These are phyloP conservation scores for Ramalina intermedia DNA, from an alignment of 495 filamentous ascomycete genomes.

Conservation along the genomic window DNA sequence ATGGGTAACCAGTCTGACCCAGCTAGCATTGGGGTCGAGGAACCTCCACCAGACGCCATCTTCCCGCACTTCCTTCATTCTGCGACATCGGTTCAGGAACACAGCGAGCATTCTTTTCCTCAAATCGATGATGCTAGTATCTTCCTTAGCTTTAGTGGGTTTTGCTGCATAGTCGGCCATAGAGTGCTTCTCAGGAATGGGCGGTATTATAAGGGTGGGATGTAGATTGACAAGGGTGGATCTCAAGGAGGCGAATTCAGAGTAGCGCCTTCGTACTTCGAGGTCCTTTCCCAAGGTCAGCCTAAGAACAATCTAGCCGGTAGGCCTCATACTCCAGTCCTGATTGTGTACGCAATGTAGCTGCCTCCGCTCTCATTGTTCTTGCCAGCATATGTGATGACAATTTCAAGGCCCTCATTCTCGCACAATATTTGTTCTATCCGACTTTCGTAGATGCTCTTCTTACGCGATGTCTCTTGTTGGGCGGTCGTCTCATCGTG, in stretches of 20 bases:
- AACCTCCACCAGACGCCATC: conserved; percentile 98
- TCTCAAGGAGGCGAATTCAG: conserved; percentile 87
- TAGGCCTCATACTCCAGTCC: conserved; percentile 60
- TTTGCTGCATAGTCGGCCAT: conserved; percentile 98
- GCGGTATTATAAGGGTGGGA: conserved; percentile 86
- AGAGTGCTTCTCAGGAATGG: conserved; percentile 95
- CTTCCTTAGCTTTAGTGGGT: conserved; percentile 94
- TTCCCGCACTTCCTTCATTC: conserved; percentile 84
- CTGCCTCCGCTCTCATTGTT: conserved; percentile 78
- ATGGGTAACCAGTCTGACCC: conserved; percentile 44
- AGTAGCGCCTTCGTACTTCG: conserved; percentile 88
- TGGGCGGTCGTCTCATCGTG: conserved; percentile 43
- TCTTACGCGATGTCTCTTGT: conserved; percentile 43
- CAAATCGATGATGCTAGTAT: conserved; percentile 87
- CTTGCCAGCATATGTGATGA: conserved; percentile 91
- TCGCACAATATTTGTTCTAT: conserved; percentile 96
- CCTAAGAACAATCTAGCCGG: neutral
- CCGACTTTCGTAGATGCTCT: conserved; percentile 79
- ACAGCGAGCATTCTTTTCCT: conserved; percentile 92
- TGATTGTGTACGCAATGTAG: conserved; percentile 93
- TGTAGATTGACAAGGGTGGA: conserved; percentile 80
- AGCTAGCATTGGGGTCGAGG: conserved; percentile 94
- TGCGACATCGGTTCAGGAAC: conserved; percentile 82
- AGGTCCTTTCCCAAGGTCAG: conserved; percentile 47
- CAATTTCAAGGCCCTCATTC: conserved; percentile 72